Percentiles rank a stretch among this genome's conserved stretches.
phyloP scores from a whole-genome alignment of 1,284 basidiomycete genomes.

The Laetiporus sulphureus region DNA sequence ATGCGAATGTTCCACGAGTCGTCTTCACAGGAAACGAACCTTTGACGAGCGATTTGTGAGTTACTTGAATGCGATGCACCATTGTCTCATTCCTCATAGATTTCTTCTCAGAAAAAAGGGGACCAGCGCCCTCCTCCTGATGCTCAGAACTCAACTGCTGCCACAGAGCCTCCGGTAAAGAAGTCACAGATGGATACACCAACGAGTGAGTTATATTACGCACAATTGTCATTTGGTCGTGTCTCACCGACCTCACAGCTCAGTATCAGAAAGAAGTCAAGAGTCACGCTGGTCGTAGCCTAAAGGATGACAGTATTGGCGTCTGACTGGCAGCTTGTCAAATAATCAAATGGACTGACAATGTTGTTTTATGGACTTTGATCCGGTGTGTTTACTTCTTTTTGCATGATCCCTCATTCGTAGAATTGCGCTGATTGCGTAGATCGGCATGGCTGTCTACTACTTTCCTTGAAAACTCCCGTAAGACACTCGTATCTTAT shows the following conservation, averaged over 20 bases:
- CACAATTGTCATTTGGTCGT: not conserved
- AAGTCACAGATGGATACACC: constrained; percentile 29
- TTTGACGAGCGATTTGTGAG: constrained; percentile 61
- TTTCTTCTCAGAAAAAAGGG: constrained; percentile 42
- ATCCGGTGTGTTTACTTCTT: not conserved
- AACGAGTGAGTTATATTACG: constrained; percentile 22
- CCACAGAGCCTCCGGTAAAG: constrained; percentile 32
- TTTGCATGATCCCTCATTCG: not conserved
- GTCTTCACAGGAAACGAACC: constrained; percentile 42
- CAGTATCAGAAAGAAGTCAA: constrained; percentile 33
- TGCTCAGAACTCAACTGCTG: constrained; percentile 23
- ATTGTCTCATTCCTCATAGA: constrained; percentile 2
- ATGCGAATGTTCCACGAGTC: no score
- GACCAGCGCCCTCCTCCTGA: constrained; percentile 51
- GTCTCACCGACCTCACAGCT: constrained; percentile 11
- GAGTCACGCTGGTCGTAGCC: constrained; percentile 27
- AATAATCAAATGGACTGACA: constrained; percentile 17
- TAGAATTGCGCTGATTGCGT: not conserved
- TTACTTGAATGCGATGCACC: constrained; percentile 11
- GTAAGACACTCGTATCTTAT: no score
- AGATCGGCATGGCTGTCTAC: no score
- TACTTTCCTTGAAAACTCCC: no score
- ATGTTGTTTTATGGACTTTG: not conserved
- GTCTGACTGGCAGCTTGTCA: constrained; percentile 34
- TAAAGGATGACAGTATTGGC: constrained; percentile 35